Percentiles rank a stretch among this genome's conserved stretches.
Conservation (phyloP, 2,329 filamentous ascomycete genomes). For the Ascochyta viciae-villosae region DNA sequence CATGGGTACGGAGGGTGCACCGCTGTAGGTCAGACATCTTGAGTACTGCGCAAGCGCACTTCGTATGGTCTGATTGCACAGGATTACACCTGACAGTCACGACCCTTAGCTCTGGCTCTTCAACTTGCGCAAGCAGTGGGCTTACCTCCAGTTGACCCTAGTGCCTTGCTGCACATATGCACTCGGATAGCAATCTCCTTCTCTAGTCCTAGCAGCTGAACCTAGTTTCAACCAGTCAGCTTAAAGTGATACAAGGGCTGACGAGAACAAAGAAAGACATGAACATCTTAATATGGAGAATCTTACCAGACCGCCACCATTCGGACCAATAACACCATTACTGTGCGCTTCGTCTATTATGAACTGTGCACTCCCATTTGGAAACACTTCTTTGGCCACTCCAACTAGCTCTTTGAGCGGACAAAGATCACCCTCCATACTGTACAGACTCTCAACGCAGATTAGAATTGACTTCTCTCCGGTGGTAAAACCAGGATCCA, state of each 20-base stretch:
- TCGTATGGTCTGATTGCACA: background rate
- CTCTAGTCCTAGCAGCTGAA: slow-evolving; percentile 29
- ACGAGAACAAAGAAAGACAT: no score
- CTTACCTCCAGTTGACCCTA: slow-evolving; percentile 35
- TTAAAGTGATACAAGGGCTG: no score
- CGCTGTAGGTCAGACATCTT: slow-evolving; percentile 1
- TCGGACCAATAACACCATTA: slow-evolving; percentile 63
- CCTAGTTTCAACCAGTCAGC: no score
- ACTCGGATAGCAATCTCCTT: slow-evolving; percentile 35
- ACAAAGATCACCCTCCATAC: slow-evolving; percentile 80
- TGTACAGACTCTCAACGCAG: slow-evolving; percentile 60
- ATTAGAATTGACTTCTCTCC: slow-evolving; percentile 29
- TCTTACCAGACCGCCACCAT: slow-evolving; percentile 63
- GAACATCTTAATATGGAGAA: no score
- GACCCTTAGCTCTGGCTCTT: background rate
- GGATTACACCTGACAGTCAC: background rate
- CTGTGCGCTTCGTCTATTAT: slow-evolving; percentile 74
- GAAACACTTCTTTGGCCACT: slow-evolving; percentile 63
- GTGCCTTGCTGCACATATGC: slow-evolving; percentile 38
- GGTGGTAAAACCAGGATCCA: slow-evolving; percentile 4
- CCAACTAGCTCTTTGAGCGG: slow-evolving; percentile 67
- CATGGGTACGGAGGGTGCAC: slow-evolving; percentile 44
- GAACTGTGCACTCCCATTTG: slow-evolving; percentile 65
- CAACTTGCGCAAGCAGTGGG: background rate
- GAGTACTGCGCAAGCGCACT: background rate